Percentiles rank a stretch among this genome's conserved stretches.
Conservation (phyloP, 139 green algal genomes). For the Asterochloris sp. region DNA sequence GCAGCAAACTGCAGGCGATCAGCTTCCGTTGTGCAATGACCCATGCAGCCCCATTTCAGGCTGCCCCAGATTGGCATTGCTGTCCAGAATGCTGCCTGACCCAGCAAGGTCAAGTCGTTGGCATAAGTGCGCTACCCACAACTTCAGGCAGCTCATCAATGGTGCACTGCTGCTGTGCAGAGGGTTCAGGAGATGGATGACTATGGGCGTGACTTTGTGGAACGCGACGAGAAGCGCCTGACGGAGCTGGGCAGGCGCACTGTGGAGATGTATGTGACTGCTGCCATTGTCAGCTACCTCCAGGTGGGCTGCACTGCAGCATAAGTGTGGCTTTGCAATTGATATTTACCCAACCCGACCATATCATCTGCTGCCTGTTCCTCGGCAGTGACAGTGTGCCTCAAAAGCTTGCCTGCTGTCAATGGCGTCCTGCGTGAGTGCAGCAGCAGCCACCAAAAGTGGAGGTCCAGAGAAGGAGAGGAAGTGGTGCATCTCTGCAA, state of each 20-base stretch:
- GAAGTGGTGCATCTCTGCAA: no score
- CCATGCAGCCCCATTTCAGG: no score
- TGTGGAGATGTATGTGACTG: slow-evolving; percentile 90
- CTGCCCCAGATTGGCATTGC: neutral
- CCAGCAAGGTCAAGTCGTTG: no score
- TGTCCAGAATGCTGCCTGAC: neutral
- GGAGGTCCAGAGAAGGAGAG: no score
- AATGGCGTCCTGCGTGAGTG: no score
- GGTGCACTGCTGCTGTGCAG: neutral
- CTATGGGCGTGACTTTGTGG: slow-evolving; percentile 62
- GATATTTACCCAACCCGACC: no score
- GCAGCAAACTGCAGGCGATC: no score
- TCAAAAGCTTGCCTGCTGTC: no score
- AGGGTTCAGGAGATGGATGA: slow-evolving; percentile 46
- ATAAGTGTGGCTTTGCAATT: neutral
- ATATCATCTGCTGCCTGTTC: no score
- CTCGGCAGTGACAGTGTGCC: no score
- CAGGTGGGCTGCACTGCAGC: slow-evolving; percentile 42
- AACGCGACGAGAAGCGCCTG: slow-evolving; percentile 90
- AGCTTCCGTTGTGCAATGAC: no score
- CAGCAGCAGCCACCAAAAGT: no score
- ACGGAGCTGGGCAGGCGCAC: slow-evolving; percentile 83
- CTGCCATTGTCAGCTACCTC: slow-evolving; percentile 76
- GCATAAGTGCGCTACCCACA: neutral
- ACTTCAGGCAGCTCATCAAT: neutral